phyloP scores from a whole-genome alignment of 306 rosid species.

The Ormosia semicastrata region DNA sequence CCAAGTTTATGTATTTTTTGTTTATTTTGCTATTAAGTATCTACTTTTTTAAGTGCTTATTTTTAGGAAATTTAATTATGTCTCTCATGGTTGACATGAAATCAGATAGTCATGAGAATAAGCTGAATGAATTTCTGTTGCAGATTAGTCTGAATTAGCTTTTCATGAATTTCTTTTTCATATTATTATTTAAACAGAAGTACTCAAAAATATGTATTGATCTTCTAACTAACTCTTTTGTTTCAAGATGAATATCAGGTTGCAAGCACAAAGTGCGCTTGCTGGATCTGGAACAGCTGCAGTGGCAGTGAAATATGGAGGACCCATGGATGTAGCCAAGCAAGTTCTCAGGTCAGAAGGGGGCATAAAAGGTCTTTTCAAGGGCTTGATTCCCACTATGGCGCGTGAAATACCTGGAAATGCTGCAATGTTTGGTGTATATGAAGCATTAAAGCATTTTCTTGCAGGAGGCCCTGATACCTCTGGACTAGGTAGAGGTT shows the following conservation, averaged over 20 bases:
- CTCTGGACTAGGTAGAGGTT: constrained; percentile 76
- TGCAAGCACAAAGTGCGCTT: constrained; percentile 93
- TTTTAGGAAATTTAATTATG: background rate
- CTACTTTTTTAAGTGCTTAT: background rate
- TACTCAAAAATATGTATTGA: background rate
- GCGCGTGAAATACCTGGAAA: constrained; percentile 95
- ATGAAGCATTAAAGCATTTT: constrained; percentile 68
- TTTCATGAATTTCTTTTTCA: background rate
- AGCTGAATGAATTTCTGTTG: background rate
- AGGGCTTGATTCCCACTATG: constrained; percentile 87
- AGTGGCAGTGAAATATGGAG: constrained; percentile 75
- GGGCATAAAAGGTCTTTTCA: constrained; percentile 80
- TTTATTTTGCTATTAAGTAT: background rate
- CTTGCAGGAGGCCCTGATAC: constrained; percentile 88
- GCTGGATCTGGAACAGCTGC: constrained; percentile 54
- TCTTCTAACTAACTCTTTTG: background rate
- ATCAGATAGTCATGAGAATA: background rate
- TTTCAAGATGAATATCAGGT: constrained; percentile 44
- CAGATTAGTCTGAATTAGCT: background rate
- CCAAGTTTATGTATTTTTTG: background rate
- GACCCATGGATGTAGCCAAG: constrained; percentile 93
- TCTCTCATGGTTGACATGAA: constrained; percentile 8
- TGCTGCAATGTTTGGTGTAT: constrained; percentile 92
- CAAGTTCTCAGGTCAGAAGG: constrained; percentile 86
- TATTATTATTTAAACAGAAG: background rate